Evolutionary conservation across 108 stramenopile genomes (phyloP), one percentile per base, ranked within the genome.

Genomic region (Fistulifera pelliculosa): DNA sequence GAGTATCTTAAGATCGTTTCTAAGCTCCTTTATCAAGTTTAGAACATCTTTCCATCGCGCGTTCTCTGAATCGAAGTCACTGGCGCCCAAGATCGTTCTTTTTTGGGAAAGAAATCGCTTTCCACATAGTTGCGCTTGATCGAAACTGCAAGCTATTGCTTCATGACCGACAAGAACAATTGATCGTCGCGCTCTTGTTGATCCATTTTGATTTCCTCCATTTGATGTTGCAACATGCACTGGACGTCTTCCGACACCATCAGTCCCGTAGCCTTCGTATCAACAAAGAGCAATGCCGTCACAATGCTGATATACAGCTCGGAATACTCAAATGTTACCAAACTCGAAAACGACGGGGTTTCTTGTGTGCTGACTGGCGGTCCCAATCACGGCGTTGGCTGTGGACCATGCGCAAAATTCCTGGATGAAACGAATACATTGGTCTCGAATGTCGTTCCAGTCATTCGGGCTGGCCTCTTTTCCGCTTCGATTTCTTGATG

Each of bases 151-250:
- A n/a, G n/a, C 31, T 35, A 35, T 8, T 35, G 31, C 31, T 35
- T 35, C 6, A 35, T 35, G 6, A 35, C 8, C 31, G 31, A 35
- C 31, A 35, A 35, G 8, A 6, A 35, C 3, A 8, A 3, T 35
- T 35, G 31, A 35, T 35, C 31, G 3, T 35, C 31, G 6, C 31
- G 31, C 8, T 47, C 44, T 5, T 47, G 17, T 11, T 47, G 19
- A 11, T 47, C 44, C 44, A 22, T 22, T 21, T 47, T 22, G 5
- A 47, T 5, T 47, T 47, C 44, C 5, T 47, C 44, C 44, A 47
- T 5, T 18, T 21, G 19, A 5, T 22, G 44, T 22, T 47, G 44
- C 10, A 47, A 11, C 44, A 47, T 21, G 44, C 6, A 18, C 21
- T 47, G 44, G 7, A 47, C 21, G 44, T 47, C 44, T 7, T 10